Percentiles rank a stretch among this genome's conserved stretches.
Evolutionary conservation across 2,329 filamentous ascomycete genomes (phyloP).

Genomic region (Metarhizium brunneum): DNA sequence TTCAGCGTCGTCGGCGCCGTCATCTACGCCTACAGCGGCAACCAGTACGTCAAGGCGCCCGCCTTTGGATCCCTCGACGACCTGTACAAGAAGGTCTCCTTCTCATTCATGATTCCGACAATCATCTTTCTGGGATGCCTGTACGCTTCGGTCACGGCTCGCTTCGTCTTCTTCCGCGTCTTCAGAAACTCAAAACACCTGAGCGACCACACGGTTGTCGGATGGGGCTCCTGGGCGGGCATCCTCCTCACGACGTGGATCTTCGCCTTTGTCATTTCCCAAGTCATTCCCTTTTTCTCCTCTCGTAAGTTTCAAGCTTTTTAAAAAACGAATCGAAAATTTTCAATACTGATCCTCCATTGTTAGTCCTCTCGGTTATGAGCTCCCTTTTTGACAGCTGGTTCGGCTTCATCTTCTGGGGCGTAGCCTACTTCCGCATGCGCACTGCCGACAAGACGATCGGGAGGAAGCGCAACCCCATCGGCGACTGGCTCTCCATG

Average conservation of each 20-base stretch:
- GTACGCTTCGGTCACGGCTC: slow-evolving; percentile 81
- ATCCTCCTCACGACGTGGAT: slow-evolving; percentile 69
- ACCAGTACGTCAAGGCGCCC: slow-evolving; percentile 78
- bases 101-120: slow-evolving; percentile 93
- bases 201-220: slow-evolving; percentile 68
- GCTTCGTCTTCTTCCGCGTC: slow-evolving; percentile 85
- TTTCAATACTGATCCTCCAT: no score
- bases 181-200: slow-evolving; percentile 76
- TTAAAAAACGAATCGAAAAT: neutral
- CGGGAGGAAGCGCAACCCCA: slow-evolving; percentile 38
- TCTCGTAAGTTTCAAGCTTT: slow-evolving; percentile 40
- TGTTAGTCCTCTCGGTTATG: slow-evolving; percentile 55
- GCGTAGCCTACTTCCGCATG: slow-evolving; percentile 72
- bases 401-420: slow-evolving; percentile 96
- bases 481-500: slow-evolving; percentile 45
- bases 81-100: slow-evolving; percentile 77
- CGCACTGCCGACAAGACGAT: slow-evolving; percentile 50
- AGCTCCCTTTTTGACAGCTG: slow-evolving; percentile 87
- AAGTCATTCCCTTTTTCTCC: slow-evolving; percentile 89
- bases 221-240: slow-evolving; percentile 69
- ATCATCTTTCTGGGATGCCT: slow-evolving; percentile 86
- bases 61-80: slow-evolving; percentile 78
- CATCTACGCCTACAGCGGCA: slow-evolving; percentile 81
- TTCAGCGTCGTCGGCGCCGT: slow-evolving; percentile 76
- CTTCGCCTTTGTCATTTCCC: slow-evolving; percentile 84